A percentile compares a stretch with the other conserved stretches of the same genome.
phyloP scores from a whole-genome alignment of 352 stramenopile genomes.

The Plasmopara viticola region DNA sequence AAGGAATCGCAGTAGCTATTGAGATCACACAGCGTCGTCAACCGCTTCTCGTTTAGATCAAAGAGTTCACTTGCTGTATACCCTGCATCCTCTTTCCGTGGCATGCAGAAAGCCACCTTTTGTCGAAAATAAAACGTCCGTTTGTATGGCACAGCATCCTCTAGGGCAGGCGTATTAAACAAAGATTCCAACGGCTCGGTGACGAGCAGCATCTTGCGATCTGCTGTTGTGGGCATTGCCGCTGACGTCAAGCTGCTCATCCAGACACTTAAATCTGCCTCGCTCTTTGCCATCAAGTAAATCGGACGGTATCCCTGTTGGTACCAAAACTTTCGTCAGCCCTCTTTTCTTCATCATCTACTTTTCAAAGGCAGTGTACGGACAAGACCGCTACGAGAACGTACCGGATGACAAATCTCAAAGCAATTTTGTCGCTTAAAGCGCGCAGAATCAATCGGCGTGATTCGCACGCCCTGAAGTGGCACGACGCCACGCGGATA shows the following conservation, averaged over 20 bases:
- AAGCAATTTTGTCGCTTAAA: conserved; percentile 87
- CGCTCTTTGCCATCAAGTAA: conserved; percentile 83
- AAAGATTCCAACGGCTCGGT: conserved; percentile 52
- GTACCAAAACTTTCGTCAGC: too few species aligned
- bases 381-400: conserved; percentile 8
- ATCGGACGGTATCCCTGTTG: conserved; percentile 66
- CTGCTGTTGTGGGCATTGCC: conserved; percentile 62
- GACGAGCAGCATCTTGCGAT: conserved; percentile 64
- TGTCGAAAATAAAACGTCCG: conserved; percentile 81
- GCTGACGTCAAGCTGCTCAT: conserved; percentile 82
- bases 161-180: conserved; percentile 71
- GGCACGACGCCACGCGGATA: conserved; percentile 79
- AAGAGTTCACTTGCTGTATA: conserved; percentile 60
- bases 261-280: conserved; percentile 75
- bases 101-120: conserved; percentile 78
- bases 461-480: conserved; percentile 69
- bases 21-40: conserved; percentile 77
- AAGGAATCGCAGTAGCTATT: conserved; percentile 84
- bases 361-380: too few species aligned
- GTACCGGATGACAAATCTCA: conserved; percentile 76
- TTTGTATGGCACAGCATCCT: conserved; percentile 78
- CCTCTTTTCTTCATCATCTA: too few species aligned
- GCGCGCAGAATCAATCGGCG: conserved; percentile 60
- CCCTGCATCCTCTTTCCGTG: conserved; percentile 41
- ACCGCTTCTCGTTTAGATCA: conserved; percentile 75